Base-by-base conservation (phyloP, 805 yeast species). In the Teunomyces gatunensis region DNA sequence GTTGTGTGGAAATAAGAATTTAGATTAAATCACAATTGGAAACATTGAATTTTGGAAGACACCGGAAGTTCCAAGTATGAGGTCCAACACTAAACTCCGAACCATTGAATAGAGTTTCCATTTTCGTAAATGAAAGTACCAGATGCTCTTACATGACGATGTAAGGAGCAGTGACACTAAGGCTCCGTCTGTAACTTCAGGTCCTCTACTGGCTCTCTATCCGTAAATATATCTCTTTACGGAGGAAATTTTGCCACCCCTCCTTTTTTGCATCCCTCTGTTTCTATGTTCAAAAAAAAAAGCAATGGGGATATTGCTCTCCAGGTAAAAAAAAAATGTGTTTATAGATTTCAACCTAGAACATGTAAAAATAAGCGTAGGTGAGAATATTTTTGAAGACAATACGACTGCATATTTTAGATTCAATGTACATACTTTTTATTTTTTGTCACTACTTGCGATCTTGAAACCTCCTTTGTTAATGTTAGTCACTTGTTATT, bases 401-500 rank as follows among this genome's bases (percentile, higher is more conserved):
- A 21, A 37, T 10, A 9, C 9, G 28, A 37, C 18, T 37, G 40
- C 11, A 4, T 21, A 37, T 21, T 37, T 37, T 37, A 37, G 40
- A 37, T 37, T 37, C 40, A 23, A 37, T 37, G 18, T 21, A 37
- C n/a, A 15, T 13, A 23, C 6, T 13, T 18, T 20, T 37, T 23
- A 21, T 37, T 37, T 37, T 37, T 37, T 21, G 40, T 7, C 20
- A n/a, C 40, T 23, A 37, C 28, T 23, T 20, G 25, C 25, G 29
- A 37, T 37, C 40, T 37, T 37, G 40, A 37, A 37, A 37, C 40
- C 40, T 37, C 40, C 40, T 37, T 37, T 37, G 40, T 37, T n/a
- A 25, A 25, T 11, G n/a, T 37, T 37, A 20, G 25, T 21, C 29
- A 37, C 12, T 37, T 20, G 23, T 12, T 12, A 35, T 5, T 20